Percentiles rank a stretch among this genome's conserved stretches.
phyloP scores from a whole-genome alignment of 2,329 filamentous ascomycete species.

The Alternaria dauci region DNA sequence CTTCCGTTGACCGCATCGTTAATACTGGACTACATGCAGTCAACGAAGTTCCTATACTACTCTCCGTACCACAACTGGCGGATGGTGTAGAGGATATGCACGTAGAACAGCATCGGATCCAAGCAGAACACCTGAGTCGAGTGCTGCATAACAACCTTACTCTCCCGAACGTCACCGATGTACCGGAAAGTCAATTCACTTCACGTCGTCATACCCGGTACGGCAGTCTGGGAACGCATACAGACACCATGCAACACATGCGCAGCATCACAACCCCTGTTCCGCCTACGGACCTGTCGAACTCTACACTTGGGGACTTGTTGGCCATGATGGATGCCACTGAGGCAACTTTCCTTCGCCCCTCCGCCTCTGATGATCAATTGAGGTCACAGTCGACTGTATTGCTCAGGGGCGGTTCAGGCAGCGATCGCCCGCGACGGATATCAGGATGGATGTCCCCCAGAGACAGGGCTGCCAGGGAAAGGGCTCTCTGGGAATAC shows the following conservation, averaged over 20 bases:
- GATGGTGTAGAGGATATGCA: background rate
- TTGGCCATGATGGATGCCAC: background rate
- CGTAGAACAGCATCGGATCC: slow-evolving; percentile 29
- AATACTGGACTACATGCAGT: background rate
- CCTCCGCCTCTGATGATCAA: background rate
- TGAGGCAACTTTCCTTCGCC: background rate
- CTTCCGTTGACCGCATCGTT: background rate
- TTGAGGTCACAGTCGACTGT: slow-evolving; percentile 2
- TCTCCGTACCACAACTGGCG: slow-evolving; percentile 9
- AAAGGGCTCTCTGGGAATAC: too few species aligned
- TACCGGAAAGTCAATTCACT: slow-evolving; percentile 11
- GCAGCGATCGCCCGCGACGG: background rate
- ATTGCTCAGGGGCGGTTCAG: slow-evolving; percentile 26
- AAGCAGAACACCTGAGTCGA: slow-evolving; percentile 37
- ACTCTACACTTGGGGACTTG: background rate
- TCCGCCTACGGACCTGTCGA: background rate
- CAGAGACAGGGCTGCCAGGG: too few species aligned
- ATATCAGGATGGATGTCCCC: background rate
- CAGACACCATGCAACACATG: slow-evolving; percentile 12
- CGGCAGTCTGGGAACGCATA: slow-evolving; percentile 16
- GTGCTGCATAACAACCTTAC: slow-evolving; percentile 31
- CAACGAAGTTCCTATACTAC: background rate
- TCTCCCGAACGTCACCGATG: background rate
- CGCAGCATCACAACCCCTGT: slow-evolving; percentile 20
- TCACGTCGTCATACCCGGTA: slow-evolving; percentile 11